These are phyloP conservation scores for Epithele typhae DNA, from an alignment of 768 basidiomycete species.

Conservation along the genomic window DNA sequence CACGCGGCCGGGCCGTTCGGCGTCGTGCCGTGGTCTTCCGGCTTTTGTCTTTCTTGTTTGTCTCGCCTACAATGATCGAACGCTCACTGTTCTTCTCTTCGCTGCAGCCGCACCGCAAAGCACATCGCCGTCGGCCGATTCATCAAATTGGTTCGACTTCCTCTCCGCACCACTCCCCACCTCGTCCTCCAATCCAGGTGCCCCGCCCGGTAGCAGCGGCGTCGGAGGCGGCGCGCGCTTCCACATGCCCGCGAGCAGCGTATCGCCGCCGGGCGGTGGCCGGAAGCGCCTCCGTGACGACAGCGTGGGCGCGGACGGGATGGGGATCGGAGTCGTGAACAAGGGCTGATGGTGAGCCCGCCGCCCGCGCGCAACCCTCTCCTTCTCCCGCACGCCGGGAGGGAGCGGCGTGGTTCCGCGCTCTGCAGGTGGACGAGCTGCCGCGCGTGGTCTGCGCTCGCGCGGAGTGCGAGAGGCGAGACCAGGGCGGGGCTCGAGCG, in stretches of 20 bases:
- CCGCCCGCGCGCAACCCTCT: too few relatives aligned
- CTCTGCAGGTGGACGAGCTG: too few relatives aligned
- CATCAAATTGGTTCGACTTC: slow-evolving; percentile 19
- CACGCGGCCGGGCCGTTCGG: background rate
- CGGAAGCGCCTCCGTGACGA: slow-evolving; percentile 18
- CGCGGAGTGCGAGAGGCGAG: too few relatives aligned
- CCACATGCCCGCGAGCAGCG: background rate
- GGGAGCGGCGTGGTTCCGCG: too few relatives aligned
- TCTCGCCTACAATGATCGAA: too few relatives aligned
- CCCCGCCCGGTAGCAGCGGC: background rate
- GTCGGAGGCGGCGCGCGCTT: slow-evolving; percentile 12
- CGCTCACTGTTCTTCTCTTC: too few relatives aligned
- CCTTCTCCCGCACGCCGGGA: too few relatives aligned
- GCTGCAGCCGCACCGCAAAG: slow-evolving; percentile 7
- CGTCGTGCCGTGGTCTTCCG: background rate
- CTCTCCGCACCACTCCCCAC: slow-evolving; percentile 5
- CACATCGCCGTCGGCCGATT: slow-evolving; percentile 1
- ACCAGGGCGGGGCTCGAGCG: too few relatives aligned
- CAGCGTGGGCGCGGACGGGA: background rate
- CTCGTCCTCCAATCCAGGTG: background rate
- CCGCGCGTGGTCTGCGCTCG: too few relatives aligned
- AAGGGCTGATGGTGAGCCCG: too few relatives aligned
- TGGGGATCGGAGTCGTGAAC: too few relatives aligned
- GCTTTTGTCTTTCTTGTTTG: background rate
- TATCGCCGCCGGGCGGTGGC: slow-evolving; percentile 9